These are phyloP conservation scores for Bipolaris bicolor DNA, from an alignment of 2,329 filamentous ascomycete genomes.

Conservation along the genomic window DNA sequence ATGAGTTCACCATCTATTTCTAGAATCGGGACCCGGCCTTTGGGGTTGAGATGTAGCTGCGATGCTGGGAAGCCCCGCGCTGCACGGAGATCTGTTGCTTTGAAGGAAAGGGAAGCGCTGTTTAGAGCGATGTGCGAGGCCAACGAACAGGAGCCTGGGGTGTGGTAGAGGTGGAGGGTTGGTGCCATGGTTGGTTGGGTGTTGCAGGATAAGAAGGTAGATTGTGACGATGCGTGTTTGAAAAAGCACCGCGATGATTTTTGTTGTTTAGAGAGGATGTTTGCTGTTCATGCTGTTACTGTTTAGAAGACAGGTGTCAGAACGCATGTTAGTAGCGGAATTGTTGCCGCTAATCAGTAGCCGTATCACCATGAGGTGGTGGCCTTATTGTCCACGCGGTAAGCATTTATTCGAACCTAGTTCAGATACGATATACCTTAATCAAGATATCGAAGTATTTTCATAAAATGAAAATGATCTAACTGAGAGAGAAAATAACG, in stretches of 20 bases:
- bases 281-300: no score
- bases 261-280: background rate
- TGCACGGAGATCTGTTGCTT: constrained; percentile 13
- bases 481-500: no score
- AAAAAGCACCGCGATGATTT: background rate
- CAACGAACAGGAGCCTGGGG: constrained; percentile 23
- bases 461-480: no score
- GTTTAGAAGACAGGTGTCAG: no score
- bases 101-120: constrained; percentile 20
- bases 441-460: no score
- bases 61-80: constrained; percentile 17
- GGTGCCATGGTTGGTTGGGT: constrained; percentile 17
- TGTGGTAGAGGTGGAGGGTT: constrained; percentile 26
- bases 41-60: constrained; percentile 26
- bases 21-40: constrained; percentile 30
- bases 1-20: constrained; percentile 25
- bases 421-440: no score
- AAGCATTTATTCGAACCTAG: no score
- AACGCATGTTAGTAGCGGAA: no score
- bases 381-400: no score
- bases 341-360: no score
- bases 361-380: no score
- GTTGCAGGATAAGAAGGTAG: background rate
- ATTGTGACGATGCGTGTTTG: background rate
- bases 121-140: constrained; percentile 28